A percentile compares a stretch with the other conserved stretches of the same genome.
phyloP scores from a whole-genome alignment of 441 rosid genomes.

The Pelargonium australe region DNA sequence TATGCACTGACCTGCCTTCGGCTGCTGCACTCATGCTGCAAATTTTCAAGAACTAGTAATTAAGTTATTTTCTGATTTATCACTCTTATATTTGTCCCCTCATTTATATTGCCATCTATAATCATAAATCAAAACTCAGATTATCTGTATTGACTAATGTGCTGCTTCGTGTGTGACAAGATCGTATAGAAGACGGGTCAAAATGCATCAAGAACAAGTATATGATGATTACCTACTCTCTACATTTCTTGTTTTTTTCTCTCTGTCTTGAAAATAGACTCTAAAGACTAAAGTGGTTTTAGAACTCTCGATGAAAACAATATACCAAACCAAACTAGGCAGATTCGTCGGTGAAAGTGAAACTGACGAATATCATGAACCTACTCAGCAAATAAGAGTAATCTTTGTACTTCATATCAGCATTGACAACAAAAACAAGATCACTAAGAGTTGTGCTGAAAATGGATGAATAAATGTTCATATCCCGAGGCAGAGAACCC shows the following conservation, averaged over 20 bases:
- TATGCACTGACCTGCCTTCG: constrained; percentile 18
- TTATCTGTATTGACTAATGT: neutral
- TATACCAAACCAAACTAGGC: neutral
- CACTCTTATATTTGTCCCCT: neutral
- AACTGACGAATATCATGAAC: too few relatives aligned
- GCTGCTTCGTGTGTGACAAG: neutral
- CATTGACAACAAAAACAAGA: too few relatives aligned
- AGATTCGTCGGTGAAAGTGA: too few relatives aligned
- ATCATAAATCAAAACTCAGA: neutral
- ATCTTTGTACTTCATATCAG: too few relatives aligned
- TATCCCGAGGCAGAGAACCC: too few relatives aligned
- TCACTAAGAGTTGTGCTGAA: too few relatives aligned
- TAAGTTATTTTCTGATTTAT: neutral
- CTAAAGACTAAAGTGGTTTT: neutral
- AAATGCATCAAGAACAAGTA: neutral
- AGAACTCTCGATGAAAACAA: neutral
- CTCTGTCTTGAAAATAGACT: neutral
- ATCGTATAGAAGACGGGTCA: neutral
- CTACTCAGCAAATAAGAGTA: too few relatives aligned
- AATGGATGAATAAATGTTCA: too few relatives aligned
- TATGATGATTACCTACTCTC: neutral
- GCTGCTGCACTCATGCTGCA: constrained; percentile 32
- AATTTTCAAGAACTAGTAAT: constrained; percentile 4
- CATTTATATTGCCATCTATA: neutral
- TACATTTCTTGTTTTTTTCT: neutral